Percentiles rank a stretch among this genome's conserved stretches.
Evolutionary conservation across 371 early-diverging fungal genomes (phyloP).

Genomic region (Sporodiniella umbellata): DNA sequence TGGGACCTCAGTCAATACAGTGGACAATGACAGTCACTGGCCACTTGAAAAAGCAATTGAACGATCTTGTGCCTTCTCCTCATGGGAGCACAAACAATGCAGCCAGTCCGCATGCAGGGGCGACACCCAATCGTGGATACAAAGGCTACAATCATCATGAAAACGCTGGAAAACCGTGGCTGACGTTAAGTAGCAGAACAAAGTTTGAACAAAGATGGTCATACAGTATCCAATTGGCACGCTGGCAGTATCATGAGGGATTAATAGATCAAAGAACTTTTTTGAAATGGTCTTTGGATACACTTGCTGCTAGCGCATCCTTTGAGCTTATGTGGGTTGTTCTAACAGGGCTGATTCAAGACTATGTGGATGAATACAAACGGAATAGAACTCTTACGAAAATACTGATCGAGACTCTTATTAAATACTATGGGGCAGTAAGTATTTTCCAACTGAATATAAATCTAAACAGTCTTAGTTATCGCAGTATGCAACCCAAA

Average conservation of each 20-base stretch:
- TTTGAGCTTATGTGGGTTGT: slow-evolving; percentile 65
- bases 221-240: slow-evolving; percentile 60
- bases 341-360: slow-evolving; percentile 58
- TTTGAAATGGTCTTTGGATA: slow-evolving; percentile 59
- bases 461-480: too few species aligned
- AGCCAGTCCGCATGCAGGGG: slow-evolving; percentile 22
- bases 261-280: slow-evolving; percentile 69
- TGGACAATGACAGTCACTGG: slow-evolving; percentile 37
- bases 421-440: slow-evolving; percentile 56
- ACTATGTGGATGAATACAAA: slow-evolving; percentile 66
- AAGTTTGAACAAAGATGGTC: slow-evolving; percentile 61
- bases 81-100: slow-evolving; percentile 10
- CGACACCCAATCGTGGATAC: slow-evolving; percentile 20
- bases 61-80: slow-evolving; percentile 37
- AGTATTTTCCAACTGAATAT: slow-evolving; percentile 7
- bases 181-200: slow-evolving; percentile 47
- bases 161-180: slow-evolving; percentile 42
- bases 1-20: slow-evolving; percentile 22
- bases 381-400: slow-evolving; percentile 68
- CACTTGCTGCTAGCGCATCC: slow-evolving; percentile 40
- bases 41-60: slow-evolving; percentile 43
- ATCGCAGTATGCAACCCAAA: slow-evolving; percentile 9
- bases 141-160: slow-evolving; percentile 28
- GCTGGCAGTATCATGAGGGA: slow-evolving; percentile 73
- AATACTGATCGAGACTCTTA: slow-evolving; percentile 57